These are phyloP conservation scores for Naganishia vishniacii DNA, from an alignment of 768 basidiomycete species.

Conservation along the genomic window DNA sequence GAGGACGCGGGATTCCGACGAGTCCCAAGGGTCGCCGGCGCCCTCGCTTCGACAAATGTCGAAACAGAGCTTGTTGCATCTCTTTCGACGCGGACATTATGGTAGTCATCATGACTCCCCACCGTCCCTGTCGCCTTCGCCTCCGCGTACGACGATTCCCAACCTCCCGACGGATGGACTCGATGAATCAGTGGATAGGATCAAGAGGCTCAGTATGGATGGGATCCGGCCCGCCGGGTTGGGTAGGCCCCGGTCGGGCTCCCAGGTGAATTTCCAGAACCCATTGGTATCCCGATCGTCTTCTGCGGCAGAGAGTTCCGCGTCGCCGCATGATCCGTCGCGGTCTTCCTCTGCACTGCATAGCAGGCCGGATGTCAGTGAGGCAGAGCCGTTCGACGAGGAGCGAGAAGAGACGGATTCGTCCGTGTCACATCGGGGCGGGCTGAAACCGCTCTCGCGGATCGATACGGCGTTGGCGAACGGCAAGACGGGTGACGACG, in stretches of 20 bases:
- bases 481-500: neutral
- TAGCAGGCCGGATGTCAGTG: neutral
- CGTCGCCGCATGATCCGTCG: neutral
- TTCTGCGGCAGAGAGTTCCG: neutral
- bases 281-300: slow-evolving; percentile 12
- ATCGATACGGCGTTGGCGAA: slow-evolving; percentile 1
- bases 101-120: slow-evolving; percentile 14
- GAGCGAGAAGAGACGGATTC: neutral
- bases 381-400: neutral
- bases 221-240: neutral
- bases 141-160: slow-evolving; percentile 18
- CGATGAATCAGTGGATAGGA: slow-evolving; percentile 24
- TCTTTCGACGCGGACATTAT: slow-evolving; percentile 20
- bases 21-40: neutral
- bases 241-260: slow-evolving; percentile 10
- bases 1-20: neutral
- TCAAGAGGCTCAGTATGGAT: slow-evolving; percentile 28
- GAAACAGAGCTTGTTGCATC: slow-evolving; percentile 9
- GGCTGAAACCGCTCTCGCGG: neutral
- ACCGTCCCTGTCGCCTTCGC: slow-evolving; percentile 15
- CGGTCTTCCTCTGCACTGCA: neutral
- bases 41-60: slow-evolving; percentile 20
- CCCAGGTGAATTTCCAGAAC: slow-evolving; percentile 20
- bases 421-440: neutral
- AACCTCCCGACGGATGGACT: slow-evolving; percentile 23